A percentile compares a stretch with the other conserved stretches of the same genome.
Evolutionary conservation across 176 grass and related monocot genomes (phyloP).

Genomic region (Otatea glauca): DNA sequence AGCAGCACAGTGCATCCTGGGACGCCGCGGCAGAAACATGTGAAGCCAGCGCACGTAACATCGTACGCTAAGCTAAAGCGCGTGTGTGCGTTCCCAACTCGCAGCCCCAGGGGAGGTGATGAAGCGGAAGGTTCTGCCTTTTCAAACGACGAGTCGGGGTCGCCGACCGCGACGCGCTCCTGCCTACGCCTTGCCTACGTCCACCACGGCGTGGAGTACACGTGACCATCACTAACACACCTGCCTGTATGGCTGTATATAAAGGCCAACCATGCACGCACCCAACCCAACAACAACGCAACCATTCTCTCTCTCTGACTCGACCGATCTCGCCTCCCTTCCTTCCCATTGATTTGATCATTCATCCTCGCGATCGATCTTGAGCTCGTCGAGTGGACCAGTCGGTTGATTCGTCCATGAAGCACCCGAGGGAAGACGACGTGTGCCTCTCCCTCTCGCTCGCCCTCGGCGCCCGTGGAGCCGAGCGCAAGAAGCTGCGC

Average conservation of each 20-base stretch:
- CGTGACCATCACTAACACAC: background rate
- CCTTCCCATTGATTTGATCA: background rate
- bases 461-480: background rate
- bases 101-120: too few species aligned
- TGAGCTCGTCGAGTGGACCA: background rate
- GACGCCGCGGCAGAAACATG: too few species aligned
- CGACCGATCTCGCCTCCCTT: background rate
- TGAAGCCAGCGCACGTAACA: background rate
- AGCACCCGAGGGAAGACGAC: conserved; percentile 34
- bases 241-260: background rate
- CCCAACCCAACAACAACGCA: background rate
- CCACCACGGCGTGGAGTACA: background rate
- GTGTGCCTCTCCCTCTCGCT: conserved; percentile 40
- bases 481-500: background rate
- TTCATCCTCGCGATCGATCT: background rate
- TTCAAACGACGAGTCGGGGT: conserved; percentile 28
- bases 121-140: background rate
- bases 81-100: background rate
- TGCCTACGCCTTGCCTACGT: background rate
- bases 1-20: too few species aligned
- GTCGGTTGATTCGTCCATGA: background rate
- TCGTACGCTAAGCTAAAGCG: background rate
- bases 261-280: conserved; percentile 1
- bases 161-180: conserved; percentile 23
- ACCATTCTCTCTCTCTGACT: background rate